Percentiles rank a stretch among this genome's conserved stretches.
Conservation (phyloP, 768 basidiomycete species). For the Russula sp. region DNA sequence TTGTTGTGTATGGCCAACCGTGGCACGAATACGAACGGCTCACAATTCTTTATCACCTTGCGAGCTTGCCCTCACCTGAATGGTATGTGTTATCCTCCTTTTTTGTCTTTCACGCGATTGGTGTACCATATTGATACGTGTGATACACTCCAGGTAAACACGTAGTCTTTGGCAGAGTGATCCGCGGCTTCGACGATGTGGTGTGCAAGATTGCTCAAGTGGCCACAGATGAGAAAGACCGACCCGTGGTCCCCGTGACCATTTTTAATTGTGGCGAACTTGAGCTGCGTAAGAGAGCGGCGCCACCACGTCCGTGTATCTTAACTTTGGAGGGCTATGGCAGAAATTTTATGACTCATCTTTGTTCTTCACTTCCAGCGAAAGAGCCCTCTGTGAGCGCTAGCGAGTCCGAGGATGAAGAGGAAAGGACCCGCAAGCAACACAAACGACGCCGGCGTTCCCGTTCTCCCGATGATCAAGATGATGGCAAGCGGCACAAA, state of each 20-base stretch:
- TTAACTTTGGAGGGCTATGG: not conserved
- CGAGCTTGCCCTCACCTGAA: constrained; percentile 66
- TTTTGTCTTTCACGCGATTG: constrained; percentile 25
- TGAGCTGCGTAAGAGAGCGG: constrained; percentile 48
- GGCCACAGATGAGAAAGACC: constrained; percentile 66
- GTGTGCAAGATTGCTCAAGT: constrained; percentile 52
- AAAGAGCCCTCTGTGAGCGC: constrained; percentile 15
- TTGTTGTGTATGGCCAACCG: constrained; percentile 88
- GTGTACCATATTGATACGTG: constrained; percentile 28
- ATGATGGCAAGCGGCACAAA: constrained; percentile 20
- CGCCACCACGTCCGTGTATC: constrained; percentile 20
- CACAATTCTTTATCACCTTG: constrained; percentile 83
- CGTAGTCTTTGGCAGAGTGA: constrained; percentile 43
- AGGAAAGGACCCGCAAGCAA: constrained; percentile 7
- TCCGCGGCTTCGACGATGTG: constrained; percentile 55
- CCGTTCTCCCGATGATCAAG: constrained; percentile 2
- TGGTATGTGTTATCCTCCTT: constrained; percentile 42
- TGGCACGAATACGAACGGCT: constrained; percentile 77
- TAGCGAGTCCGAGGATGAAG: constrained; percentile 14
- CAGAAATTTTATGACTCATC: not conserved
- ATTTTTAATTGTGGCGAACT: constrained; percentile 82
- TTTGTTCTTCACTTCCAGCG: not conserved
- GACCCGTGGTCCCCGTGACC: constrained; percentile 57
- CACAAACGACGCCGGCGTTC: constrained; percentile 22
- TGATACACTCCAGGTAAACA: constrained; percentile 42